Evolutionary conservation across 352 stramenopile species (phyloP), one percentile per base, ranked within the genome.

Genomic region (Phytophthora gonapodyides): DNA sequence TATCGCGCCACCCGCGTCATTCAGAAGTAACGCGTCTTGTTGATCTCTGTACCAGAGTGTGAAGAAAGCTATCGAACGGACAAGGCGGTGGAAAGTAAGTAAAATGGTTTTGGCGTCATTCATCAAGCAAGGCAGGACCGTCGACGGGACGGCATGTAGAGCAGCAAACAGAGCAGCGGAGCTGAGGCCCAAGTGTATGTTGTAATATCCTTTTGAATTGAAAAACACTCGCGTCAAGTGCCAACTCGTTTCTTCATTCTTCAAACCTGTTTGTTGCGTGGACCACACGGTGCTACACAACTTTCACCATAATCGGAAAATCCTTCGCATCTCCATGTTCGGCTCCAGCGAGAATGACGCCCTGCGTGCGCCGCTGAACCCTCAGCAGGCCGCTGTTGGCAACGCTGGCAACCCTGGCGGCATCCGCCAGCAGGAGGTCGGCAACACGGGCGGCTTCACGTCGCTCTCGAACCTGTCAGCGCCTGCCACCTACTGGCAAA

Each of bases 1-100:
- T 95, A 88, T 74, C 81, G 84, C 3, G 67, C 84, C 16, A 91
- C 84, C 27, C 75, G 80, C 37, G 76, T 93, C 31, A 89, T 92
- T 46, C 78, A 89, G 21, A 88, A 88, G 68, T 91, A 71, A 69
- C 50, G 21, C 10, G 7, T 19, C 11, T 33, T 45, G 31, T 15
- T 10, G 13, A 30, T 38, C 10, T 31, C 27, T 31, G 27, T 31
- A 31, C 24, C 27, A 31, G 27, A 31, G 27, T 31, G 27, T 31
- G 33, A 53, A 53, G 33, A 38, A 40, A 56, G n/a, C 31, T 52
- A 30, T 35, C 30, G n/a, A 48, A 38, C 34, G 17, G 44, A 31
- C 43, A 40, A 53, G 42, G 37, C 15, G 35, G 8, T 40, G 33
- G 35, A 30, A 61, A 71, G 40, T 61, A 58, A 61, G 55, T 56